Conservation (phyloP, 164 flowering plant genomes). For the grape (Vitis vinifera) region ASM3070453v1 NC_081809.1:25570501-25571000, state of each 20-base stretch:
- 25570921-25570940: too few species aligned
- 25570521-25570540: constrained; percentile 21
- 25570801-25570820: too few species aligned
- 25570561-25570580: constrained; percentile 13
- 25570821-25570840: too few species aligned
- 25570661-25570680: constrained; percentile 5
- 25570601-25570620: constrained; percentile 13
- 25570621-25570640: constrained; percentile 24
- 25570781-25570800: too few species aligned
- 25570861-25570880: too few species aligned
- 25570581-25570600: constrained; percentile 14
- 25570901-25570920: too few species aligned
- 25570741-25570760: background rate
- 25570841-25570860: too few species aligned
- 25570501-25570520: constrained; percentile 4
- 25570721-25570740: constrained; percentile 8
- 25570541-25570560: constrained; percentile 12
- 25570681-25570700: constrained; percentile 8
- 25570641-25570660: constrained; percentile 4
- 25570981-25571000: too few species aligned
- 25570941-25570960: too few species aligned
- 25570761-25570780: too few species aligned
- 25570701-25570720: constrained; percentile 8
- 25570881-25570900: too few species aligned
- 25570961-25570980: too few species aligned